Base-by-base conservation (phyloP, 345 rosid genomes). In the Lepidium didymum region DNA sequence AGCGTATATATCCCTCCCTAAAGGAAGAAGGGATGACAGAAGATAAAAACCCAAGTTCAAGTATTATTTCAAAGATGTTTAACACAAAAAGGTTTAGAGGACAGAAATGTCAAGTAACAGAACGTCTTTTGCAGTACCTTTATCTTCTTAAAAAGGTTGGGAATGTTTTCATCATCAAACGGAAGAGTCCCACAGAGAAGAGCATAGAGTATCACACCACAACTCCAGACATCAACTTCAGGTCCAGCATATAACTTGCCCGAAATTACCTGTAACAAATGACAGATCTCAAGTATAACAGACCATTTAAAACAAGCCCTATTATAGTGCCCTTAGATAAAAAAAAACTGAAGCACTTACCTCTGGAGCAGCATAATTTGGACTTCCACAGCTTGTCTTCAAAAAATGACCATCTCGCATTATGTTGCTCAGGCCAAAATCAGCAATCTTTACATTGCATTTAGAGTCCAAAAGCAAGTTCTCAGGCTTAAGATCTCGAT, bases 161-260 rank as follows among this genome's bases (percentile, higher is more conserved):
- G 92, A 69, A 91, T 81, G 81, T 87, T 91, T 68, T 87, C 99
- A 64, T 91, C 97, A 67, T 91, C 96, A 46, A 95, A 95, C 27
- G 97, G 99, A 75, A 95, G 97, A 55, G 89, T 80, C 14, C 99
- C 99, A 53, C 91, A 89, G 49, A 95, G 95, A 74, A 95, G 96
- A 46, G 93, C 97, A 68, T 95, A 95, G 54, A 95, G 79, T 70
- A 89, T 89, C 51, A 95, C 96, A 15, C 99, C 99, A 64, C 99
- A 95, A 76, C 99, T 95, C 99, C 99, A 95, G 36, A 95, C 96
- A 75, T 95, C 99, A 53, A 91, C 91, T 80, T 91, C 99, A 58
- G 96, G 93, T 12, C 99, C 99, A 62, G 93, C 87, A 74, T 95
- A 95, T 70, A 86, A 74, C 66, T 88, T 91, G 21, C 93, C 96